A percentile compares a stretch with the other conserved stretches of the same genome.
Conservation (phyloP, 306 rosid species). For the Fagus crenata region DNA sequence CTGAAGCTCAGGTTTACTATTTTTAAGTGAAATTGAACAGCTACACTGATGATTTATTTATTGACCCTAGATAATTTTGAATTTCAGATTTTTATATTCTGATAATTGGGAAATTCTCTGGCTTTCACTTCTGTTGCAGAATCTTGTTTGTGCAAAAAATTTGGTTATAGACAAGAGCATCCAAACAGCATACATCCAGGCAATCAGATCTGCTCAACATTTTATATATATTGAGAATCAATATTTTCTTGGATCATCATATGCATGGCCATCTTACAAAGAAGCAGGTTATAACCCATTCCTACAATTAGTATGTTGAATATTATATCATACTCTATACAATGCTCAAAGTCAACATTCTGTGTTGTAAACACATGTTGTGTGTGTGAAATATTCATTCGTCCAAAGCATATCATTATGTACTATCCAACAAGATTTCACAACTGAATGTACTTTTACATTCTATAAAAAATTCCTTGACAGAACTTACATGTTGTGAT, state of each 20-base stretch:
- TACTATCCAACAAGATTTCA: background rate
- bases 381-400: background rate
- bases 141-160: slow-evolving; percentile 86
- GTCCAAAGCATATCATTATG: slow-evolving; percentile 6
- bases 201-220: slow-evolving; percentile 90
- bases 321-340: slow-evolving; percentile 30
- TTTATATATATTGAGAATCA: slow-evolving; percentile 94
- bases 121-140: slow-evolving; percentile 51
- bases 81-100: background rate
- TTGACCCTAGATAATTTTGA: background rate
- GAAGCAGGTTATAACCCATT: slow-evolving; percentile 67
- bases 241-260: slow-evolving; percentile 92
- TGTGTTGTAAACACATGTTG: background rate
- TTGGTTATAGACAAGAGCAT: slow-evolving; percentile 90
- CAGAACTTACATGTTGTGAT: background rate
- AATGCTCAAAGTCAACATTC: slow-evolving; percentile 1
- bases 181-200: slow-evolving; percentile 89
- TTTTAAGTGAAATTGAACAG: background rate
- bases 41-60: background rate
- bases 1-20: slow-evolving; percentile 59
- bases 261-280: slow-evolving; percentile 87
- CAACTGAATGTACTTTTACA: background rate
- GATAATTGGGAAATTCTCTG: slow-evolving; percentile 22
- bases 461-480: background rate
- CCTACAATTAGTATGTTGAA: slow-evolving; percentile 28